Percentiles rank a stretch among this genome's conserved stretches.
These are phyloP conservation scores for Mucor ambiguus DNA, from an alignment of 371 early-diverging fungal genomes.

Conservation along the genomic window DNA sequence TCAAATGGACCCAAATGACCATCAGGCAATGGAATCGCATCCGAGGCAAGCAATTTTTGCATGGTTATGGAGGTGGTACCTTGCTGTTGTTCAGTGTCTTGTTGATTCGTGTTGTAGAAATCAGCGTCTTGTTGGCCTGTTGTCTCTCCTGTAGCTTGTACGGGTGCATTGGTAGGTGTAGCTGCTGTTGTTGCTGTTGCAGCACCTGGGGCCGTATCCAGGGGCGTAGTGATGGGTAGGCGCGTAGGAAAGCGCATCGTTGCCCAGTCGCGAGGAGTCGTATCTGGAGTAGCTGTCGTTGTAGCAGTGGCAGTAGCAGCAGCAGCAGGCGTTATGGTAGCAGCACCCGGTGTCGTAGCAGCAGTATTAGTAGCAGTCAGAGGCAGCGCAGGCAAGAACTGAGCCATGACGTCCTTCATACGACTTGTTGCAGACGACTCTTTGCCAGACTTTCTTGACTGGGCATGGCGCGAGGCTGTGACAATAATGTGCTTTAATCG, in stretches of 20 bases:
- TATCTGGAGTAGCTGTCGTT: background rate
- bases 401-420: conserved; percentile 32
- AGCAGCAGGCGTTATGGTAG: background rate
- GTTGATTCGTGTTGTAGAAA: background rate
- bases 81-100: conserved; percentile 1
- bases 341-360: background rate
- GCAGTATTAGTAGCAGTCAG: background rate
- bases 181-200: background rate
- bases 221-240: background rate
- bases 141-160: background rate
- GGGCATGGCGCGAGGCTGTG: conserved; percentile 16
- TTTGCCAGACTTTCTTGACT: conserved; percentile 4
- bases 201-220: background rate
- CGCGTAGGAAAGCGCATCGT: conserved; percentile 9
- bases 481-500: conserved; percentile 27
- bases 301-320: too few relatives aligned
- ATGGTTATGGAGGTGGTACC: background rate
- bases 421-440: conserved; percentile 8
- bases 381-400: conserved; percentile 25
- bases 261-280: background rate
- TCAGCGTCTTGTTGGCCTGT: background rate
- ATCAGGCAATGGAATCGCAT: conserved; percentile 7
- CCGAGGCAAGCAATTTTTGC: conserved; percentile 3
- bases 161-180: background rate
- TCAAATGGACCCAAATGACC: conserved; percentile 39